Percentiles rank a stretch among this genome's conserved stretches.
Evolutionary conservation across 345 rosid species (phyloP).

Genomic region (Aquilaria sinensis): DNA sequence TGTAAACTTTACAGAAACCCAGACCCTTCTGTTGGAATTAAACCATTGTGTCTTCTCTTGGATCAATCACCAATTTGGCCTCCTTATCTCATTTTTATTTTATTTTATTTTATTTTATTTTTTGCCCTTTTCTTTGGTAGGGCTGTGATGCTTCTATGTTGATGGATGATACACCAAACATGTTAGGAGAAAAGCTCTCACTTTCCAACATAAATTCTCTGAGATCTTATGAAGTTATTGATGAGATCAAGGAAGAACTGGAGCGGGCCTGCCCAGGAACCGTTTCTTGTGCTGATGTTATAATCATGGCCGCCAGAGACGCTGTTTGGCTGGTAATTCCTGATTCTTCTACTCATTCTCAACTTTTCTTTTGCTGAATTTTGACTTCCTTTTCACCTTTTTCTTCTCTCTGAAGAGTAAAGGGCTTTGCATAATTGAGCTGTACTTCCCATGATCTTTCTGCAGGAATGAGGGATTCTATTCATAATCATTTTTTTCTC

Average conservation of each 20-base stretch:
- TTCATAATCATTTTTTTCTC: too few species aligned
- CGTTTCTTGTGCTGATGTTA: slow-evolving; percentile 87
- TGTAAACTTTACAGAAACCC: slow-evolving; percentile 24
- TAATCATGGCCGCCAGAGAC: slow-evolving; percentile 88
- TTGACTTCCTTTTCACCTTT: not conserved
- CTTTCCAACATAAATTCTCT: slow-evolving; percentile 84
- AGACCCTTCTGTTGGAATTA: not conserved
- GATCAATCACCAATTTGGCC: not conserved
- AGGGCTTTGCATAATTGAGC: not conserved
- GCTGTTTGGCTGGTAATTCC: slow-evolving; percentile 72
- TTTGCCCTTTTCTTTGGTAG: slow-evolving; percentile 19
- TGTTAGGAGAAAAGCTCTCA: slow-evolving; percentile 70
- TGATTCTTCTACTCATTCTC: not conserved
- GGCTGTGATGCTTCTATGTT: slow-evolving; percentile 86
- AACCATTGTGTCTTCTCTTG: not conserved
- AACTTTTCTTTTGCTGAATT: not conserved
- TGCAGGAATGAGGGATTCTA: too few species aligned
- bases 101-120: not conserved
- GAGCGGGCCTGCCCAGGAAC: slow-evolving; percentile 72
- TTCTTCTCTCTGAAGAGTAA: too few species aligned
- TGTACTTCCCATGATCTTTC: too few species aligned
- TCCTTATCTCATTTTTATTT: not conserved
- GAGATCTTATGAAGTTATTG: slow-evolving; percentile 69
- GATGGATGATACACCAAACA: slow-evolving; percentile 76
- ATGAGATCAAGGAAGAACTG: slow-evolving; percentile 60